Evolutionary conservation across 2,329 filamentous ascomycete genomes (phyloP), one percentile per base, ranked within the genome.

Genomic region (Ceratocystis diversiconidia): DNA sequence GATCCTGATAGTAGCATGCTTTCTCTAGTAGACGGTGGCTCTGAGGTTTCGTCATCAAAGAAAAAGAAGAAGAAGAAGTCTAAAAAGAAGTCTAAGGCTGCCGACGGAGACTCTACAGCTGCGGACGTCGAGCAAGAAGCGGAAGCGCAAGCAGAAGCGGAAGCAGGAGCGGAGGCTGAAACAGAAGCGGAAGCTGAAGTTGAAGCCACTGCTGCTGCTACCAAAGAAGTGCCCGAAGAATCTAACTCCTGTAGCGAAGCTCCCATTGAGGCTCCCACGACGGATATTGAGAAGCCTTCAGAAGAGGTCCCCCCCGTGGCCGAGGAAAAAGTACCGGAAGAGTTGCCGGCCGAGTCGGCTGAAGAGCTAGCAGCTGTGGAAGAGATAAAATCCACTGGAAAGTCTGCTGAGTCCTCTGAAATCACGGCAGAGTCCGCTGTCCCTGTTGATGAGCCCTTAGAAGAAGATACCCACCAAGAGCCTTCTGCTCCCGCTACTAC

Each of bases 371-470:
- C 41, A 60, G 64, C 69, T 63, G 66, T 70, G 66, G 64, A 68
- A 30, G 68, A 70, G 36, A 41, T 4, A 41, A 5, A 52, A 25
- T 17, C 15, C 3, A 25, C 36, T 41, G 36, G 12, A 41, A 41
- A 41, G 64, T 66, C 68, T 43, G 55, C 36, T 10, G 43, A 61
- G 17, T 10, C 25, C 46, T 25, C 52, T 28, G n/a, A 22, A 6
- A 17, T 28, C 12, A 44, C 28, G 19, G 25, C 12, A 10, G 69
- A 70, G 62, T 67, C 69, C 64, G 67, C 69, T 65, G 65, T 68
- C 36, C 66, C 68, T 62, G 61, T 50, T 28, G 30, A 43, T 25
- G 32, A 48, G 10, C 19, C 22, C 5, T 52, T 43, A 52, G 55
- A 64, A 6, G 61, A 67, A 46, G 59, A 52, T 25, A 15, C 8